A percentile compares a stretch with the other conserved stretches of the same genome.
These are phyloP conservation scores for Besnoitia besnoiti DNA, from an alignment of 169 alveolate genomes.

Conservation along the genomic window DNA sequence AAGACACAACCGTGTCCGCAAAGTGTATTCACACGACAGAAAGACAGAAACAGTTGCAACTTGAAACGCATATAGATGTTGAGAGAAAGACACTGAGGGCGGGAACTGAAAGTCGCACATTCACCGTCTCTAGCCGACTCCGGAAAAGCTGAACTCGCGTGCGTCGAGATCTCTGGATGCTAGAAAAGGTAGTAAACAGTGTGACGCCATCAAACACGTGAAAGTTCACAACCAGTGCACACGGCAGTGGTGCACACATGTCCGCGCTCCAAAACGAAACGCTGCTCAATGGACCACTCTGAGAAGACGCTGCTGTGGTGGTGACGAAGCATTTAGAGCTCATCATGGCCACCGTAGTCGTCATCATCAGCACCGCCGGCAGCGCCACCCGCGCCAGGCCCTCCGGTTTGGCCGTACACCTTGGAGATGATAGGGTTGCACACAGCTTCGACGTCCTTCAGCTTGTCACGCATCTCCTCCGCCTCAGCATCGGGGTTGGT, in stretches of 20 bases:
- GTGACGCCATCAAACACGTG: too few species aligned
- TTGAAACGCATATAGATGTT: too few species aligned
- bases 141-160: too few species aligned
- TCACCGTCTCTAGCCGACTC: too few species aligned
- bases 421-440: slow-evolving; percentile 95
- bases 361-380: slow-evolving; percentile 77
- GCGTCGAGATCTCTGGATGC: too few species aligned
- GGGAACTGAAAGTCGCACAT: too few species aligned
- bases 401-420: slow-evolving; percentile 89
- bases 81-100: too few species aligned
- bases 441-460: slow-evolving; percentile 91
- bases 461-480: slow-evolving; percentile 91
- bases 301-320: background rate
- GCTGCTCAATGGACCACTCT: background rate
- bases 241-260: background rate
- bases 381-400: slow-evolving; percentile 82
- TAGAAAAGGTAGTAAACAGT: too few species aligned
- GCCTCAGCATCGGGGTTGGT: slow-evolving; percentile 93
- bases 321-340: slow-evolving; percentile 61
- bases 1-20: too few species aligned
- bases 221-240: background rate
- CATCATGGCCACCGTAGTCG: slow-evolving; percentile 83
- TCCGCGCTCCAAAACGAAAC: background rate
- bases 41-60: too few species aligned
- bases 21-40: too few species aligned